These are phyloP conservation scores for Eucalyptus viminalis DNA, from an alignment of 345 rosid genomes.

Conservation along the genomic window DNA sequence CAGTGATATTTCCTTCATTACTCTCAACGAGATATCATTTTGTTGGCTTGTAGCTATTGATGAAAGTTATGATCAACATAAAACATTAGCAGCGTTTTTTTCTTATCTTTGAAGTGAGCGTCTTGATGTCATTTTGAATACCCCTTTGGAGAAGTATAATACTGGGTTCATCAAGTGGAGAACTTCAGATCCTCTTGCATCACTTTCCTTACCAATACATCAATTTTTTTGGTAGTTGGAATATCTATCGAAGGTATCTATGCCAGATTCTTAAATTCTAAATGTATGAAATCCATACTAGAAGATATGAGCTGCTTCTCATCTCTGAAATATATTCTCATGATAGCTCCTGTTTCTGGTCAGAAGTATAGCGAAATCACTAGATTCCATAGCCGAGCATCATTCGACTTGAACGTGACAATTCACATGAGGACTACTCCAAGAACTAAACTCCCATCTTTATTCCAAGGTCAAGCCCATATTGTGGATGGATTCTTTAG, in stretches of 20 bases:
- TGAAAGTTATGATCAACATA: background rate
- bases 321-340: background rate
- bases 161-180: background rate
- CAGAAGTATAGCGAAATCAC: background rate
- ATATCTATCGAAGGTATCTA: background rate
- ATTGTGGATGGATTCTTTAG: background rate
- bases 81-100: background rate
- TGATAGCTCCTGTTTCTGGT: background rate
- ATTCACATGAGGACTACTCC: background rate
- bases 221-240: background rate
- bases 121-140: background rate
- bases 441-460: background rate
- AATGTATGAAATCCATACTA: background rate
- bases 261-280: background rate
- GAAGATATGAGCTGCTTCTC: background rate
- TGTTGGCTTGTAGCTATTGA: background rate
- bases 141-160: background rate
- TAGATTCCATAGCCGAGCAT: background rate
- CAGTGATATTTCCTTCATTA: background rate
- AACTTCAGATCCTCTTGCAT: background rate
- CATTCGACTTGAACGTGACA: background rate
- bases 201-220: background rate
- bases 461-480: background rate
- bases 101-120: background rate
- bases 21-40: background rate